Conservation (phyloP, 1,284 basidiomycete genomes). For the Pyrrhoderma lamaoense region DNA sequence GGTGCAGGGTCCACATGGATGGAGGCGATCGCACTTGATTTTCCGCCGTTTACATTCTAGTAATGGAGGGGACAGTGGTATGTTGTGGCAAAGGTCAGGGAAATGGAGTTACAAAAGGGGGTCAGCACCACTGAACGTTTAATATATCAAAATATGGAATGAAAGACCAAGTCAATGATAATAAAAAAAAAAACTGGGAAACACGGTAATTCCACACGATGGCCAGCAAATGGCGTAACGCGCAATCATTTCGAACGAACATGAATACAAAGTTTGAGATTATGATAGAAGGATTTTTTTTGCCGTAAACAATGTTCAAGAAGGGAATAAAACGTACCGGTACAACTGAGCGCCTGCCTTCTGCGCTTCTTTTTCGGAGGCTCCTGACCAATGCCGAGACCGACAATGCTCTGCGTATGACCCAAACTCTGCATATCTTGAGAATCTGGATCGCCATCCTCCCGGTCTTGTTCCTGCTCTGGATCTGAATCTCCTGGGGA, state of each 20-base stretch:
- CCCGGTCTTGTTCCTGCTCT: conserved; percentile 1
- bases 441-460: background rate
- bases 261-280: background rate
- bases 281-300: too few species aligned
- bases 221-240: too few species aligned
- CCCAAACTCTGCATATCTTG: background rate
- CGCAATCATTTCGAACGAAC: conserved; percentile 1
- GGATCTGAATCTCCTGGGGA: conserved; percentile 6
- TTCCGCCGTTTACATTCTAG: conserved; percentile 54
- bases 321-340: conserved; percentile 41
- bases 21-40: conserved; percentile 54
- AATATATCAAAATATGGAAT: too few species aligned
- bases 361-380: conserved; percentile 70
- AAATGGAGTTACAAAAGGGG: background rate
- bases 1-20: conserved; percentile 51
- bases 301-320: too few species aligned
- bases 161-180: too few species aligned
- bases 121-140: too few species aligned
- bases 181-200: too few species aligned
- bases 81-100: conserved; percentile 19
- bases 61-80: background rate
- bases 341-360: conserved; percentile 69
- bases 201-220: too few species aligned
- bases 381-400: conserved; percentile 36
- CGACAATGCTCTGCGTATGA: background rate